Evolutionary conservation across 495 filamentous ascomycete genomes (phyloP), one percentile per base, ranked within the genome.

Genomic region (Bombardia bombarda): DNA sequence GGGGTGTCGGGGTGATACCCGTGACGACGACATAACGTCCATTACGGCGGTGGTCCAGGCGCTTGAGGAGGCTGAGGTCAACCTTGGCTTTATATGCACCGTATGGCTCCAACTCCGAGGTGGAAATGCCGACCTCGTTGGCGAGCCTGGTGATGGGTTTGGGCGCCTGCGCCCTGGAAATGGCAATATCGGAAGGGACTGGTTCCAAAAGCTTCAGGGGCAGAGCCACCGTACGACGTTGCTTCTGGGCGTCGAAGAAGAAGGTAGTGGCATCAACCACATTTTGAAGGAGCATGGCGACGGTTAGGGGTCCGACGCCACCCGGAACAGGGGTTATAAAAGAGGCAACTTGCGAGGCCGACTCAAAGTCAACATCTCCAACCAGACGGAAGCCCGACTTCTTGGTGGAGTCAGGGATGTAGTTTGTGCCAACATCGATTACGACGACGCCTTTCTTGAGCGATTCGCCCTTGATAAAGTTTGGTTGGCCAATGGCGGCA

Each of bases 351-450:
- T 92, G 72, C 14, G 75, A 76, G 30, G 88, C 90, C 40, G 86
- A 82, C 35, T 90, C 87, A 53, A 82, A 96, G 45, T 97, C 86
- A 14, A 98, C 92, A 63, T 98, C 92, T 28, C 92, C 92, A 13
- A 96, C 92, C n/a, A 97, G 75, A 47, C 89, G 79, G 61, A 88
- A 75, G 3, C 92, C 93, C 14, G 88, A 94, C 67, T 96, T 97
- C 65, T 84, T 93, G 31, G 86, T 80, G n/a, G 78, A 74, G 58
- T 98, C 92, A n/a, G 84, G 78, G 49, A 96, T 82, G 71, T 86
- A 96, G 68, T 97, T 98, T 42, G 90, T 98, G 36, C 92, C 92
- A 19, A 98, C 92, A 60, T 98, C 92, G 58, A 98, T 95, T 20
- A 98, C 89, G 12, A 97, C 89, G 16, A 75, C 87, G 18, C 92